A percentile compares a stretch with the other conserved stretches of the same genome.
These are phyloP conservation scores for Phytophthora megakarya DNA, from an alignment of 352 stramenopile genomes.

Conservation along the genomic window DNA sequence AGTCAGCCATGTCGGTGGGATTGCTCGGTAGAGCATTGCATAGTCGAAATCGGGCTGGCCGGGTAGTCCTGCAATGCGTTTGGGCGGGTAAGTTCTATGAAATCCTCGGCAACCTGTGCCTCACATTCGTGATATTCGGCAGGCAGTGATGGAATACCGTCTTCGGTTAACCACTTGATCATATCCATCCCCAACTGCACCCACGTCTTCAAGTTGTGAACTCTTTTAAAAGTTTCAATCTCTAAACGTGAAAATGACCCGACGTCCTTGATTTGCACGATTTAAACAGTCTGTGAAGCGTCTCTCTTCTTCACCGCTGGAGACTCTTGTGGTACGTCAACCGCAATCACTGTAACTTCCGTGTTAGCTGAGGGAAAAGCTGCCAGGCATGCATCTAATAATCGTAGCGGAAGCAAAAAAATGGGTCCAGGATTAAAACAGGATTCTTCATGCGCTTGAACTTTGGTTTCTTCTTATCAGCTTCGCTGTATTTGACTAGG, in stretches of 20 bases:
- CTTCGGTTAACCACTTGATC: no score
- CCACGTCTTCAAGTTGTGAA: neutral
- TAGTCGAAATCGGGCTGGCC: neutral
- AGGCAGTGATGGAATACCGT: neutral
- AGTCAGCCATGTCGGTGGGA: neutral
- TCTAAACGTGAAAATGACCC: slow-evolving; percentile 4
- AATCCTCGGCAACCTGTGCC: neutral
- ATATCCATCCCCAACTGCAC: neutral
- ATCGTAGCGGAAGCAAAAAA: no score
- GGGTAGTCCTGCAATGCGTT: neutral
- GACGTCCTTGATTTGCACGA: slow-evolving; percentile 1
- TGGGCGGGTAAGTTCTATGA: slow-evolving; percentile 1
- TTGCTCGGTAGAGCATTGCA: slow-evolving; percentile 6
- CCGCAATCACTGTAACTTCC: no score
- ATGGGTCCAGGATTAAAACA: slow-evolving; percentile 23
- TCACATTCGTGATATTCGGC: neutral
- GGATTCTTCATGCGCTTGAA: slow-evolving; percentile 25
- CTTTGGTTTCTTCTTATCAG: slow-evolving; percentile 6
- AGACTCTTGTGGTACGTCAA: no score
- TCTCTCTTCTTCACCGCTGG: no score
- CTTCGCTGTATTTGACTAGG: neutral
- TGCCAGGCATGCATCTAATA: no score
- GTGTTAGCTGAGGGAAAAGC: no score
- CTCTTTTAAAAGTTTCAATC: slow-evolving; percentile 11
- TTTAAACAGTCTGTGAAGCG: no score